Conservation (phyloP, 2,329 filamentous ascomycete genomes). For the Ophiostoma sp. region DNA sequence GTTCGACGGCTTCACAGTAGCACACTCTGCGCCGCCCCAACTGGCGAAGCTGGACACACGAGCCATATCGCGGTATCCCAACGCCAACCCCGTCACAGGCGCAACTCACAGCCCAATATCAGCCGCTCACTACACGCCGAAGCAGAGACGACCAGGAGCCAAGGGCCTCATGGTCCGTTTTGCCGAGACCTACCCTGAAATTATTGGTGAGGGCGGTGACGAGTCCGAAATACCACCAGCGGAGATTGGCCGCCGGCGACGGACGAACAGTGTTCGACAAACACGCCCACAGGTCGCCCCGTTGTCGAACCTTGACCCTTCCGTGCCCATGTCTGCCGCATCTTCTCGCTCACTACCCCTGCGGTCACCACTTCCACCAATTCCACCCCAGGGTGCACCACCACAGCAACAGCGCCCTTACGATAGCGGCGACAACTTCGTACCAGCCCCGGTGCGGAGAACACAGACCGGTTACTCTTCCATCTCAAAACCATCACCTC, state of each 20-base stretch:
- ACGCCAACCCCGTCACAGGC: constrained; percentile 49
- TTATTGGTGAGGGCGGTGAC: constrained; percentile 91
- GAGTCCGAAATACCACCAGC: constrained; percentile 72
- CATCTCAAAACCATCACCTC: constrained; percentile 33
- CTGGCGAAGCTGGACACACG: constrained; percentile 56
- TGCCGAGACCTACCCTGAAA: constrained; percentile 66
- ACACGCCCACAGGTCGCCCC: constrained; percentile 29
- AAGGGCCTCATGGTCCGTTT: constrained; percentile 77
- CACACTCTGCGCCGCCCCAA: constrained; percentile 52
- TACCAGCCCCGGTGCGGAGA: constrained; percentile 55
- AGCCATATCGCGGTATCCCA: constrained; percentile 56
- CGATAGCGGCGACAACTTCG: constrained; percentile 43
- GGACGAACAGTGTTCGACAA: constrained; percentile 32
- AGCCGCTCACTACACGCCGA: background rate
- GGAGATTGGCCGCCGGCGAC: constrained; percentile 67
- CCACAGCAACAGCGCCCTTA: constrained; percentile 45
- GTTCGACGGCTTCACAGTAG: constrained; percentile 59
- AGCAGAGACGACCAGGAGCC: constrained; percentile 37
- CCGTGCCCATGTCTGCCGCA: background rate
- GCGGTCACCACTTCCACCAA: constrained; percentile 34
- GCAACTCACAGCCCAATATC: constrained; percentile 47
- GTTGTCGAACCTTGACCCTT: background rate
- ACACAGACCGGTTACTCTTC: constrained; percentile 58
- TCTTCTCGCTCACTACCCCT: constrained; percentile 18
- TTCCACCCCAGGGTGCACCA: constrained; percentile 29